Base-by-base conservation (phyloP, 2,329 filamentous ascomycete species). In the Triangularia setosa region DNA sequence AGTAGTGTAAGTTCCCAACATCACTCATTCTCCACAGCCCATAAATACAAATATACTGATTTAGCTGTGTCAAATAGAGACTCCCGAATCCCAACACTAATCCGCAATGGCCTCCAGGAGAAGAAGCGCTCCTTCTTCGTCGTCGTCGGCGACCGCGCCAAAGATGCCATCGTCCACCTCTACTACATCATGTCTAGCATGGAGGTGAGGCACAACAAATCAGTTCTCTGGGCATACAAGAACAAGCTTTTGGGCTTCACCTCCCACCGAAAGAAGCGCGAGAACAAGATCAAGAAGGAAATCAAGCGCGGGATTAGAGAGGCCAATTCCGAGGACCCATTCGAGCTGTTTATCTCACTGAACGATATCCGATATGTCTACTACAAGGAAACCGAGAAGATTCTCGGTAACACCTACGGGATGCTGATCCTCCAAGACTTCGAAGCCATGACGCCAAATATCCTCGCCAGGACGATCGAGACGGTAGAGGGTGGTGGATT, bases 331-430 rank as follows among this genome's bases (percentile, higher is more conserved):
- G 92, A 96, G 75, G 95, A 99, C 75, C 91, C 95, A 0, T 99
- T 99, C 81, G 95, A 99, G 79, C 86, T 98, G 62, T 99, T 98
- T 79, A 90, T 98, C 72, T 95, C 93, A 64, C 88, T 97, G 64
- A 91, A 98, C 80, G 93, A 97, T 78, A 97, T 99, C 76, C 91
- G 95, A 77, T 99, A 99, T 85, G 92, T 95, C 64, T 99, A 97
- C 84, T 99, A 99, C 83, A 99, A 99, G 80, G 95, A 99, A 81
- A 98, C 95, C 27, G 95, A 99, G 74, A 98, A 97, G 83, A 97
- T 99, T 74, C 79, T 98, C 63, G 95, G 95, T 76, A 96, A 98
- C 77, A 99, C 95, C 53, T 99, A 95, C 75, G 94, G 94, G 75
- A 97, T 97, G 92, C 97, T 93, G 76, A 96, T 99, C 69, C 80